Conservation (phyloP, 2,329 filamentous ascomycete species). For the Paradendryphiella salina region DNA sequence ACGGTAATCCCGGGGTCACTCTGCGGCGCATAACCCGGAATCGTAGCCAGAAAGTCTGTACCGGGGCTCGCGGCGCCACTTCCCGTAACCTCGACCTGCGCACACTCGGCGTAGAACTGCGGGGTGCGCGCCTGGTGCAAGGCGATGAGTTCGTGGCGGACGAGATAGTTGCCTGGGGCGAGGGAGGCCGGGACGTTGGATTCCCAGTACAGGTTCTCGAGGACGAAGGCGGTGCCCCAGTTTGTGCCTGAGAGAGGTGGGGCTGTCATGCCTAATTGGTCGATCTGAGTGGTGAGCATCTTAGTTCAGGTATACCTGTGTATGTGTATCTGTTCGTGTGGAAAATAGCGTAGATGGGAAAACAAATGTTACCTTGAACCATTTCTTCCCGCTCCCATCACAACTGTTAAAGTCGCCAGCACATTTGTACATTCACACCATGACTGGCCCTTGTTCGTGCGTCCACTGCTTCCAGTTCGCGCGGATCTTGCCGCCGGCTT, state of each 20-base stretch:
- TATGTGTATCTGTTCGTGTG: neutral
- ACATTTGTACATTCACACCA: slow-evolving; percentile 60
- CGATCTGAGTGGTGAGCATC: slow-evolving; percentile 29
- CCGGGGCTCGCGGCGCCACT: slow-evolving; percentile 52
- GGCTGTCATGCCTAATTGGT: slow-evolving; percentile 57
- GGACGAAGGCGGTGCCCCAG: slow-evolving; percentile 57
- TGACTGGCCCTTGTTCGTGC: slow-evolving; percentile 61
- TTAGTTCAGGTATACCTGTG: neutral
- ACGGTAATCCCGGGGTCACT: slow-evolving; percentile 57
- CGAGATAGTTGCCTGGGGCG: slow-evolving; percentile 34
- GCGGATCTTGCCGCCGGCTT: slow-evolving; percentile 56
- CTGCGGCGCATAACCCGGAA: slow-evolving; percentile 50
- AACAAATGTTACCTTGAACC: slow-evolving; percentile 55
- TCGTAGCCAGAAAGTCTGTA: slow-evolving; percentile 50
- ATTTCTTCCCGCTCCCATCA: slow-evolving; percentile 57
- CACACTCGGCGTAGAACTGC: slow-evolving; percentile 62
- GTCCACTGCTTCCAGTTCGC: slow-evolving; percentile 63
- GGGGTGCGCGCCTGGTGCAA: slow-evolving; percentile 58
- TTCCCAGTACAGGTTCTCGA: slow-evolving; percentile 57
- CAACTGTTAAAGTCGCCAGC: slow-evolving; percentile 53
- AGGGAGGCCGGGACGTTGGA: slow-evolving; percentile 56
- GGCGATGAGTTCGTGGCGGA: slow-evolving; percentile 61
- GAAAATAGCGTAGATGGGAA: neutral
- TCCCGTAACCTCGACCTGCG: slow-evolving; percentile 59
- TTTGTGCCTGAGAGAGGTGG: slow-evolving; percentile 52